Evolutionary conservation across 148 eudicot species (phyloP).

Genomic region (Rhododendron mucronatum): DNA sequence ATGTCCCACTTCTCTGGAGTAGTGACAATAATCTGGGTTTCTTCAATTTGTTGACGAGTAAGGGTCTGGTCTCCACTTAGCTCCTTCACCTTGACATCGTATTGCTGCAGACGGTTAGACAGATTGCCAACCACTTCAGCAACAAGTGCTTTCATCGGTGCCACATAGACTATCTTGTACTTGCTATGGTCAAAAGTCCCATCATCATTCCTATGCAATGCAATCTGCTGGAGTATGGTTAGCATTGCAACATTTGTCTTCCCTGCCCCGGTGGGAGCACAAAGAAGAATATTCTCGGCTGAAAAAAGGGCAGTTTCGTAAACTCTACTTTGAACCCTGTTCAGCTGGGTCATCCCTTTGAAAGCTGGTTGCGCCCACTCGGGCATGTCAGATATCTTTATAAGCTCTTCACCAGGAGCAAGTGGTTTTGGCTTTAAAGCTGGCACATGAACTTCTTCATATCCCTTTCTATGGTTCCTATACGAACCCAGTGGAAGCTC

Average conservation of each 20-base stretch:
- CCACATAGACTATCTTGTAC: constrained; percentile 66
- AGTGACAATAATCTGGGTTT: constrained; percentile 71
- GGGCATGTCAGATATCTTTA: constrained; percentile 60
- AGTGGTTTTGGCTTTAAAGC: constrained; percentile 51
- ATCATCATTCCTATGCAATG: constrained; percentile 42
- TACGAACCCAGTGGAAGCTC: constrained; percentile 51
- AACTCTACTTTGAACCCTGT: constrained; percentile 65
- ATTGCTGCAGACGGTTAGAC: constrained; percentile 51
- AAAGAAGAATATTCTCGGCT: constrained; percentile 56
- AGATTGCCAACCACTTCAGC: constrained; percentile 65
- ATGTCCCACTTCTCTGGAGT: constrained; percentile 77
- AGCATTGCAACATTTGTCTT: constrained; percentile 70
- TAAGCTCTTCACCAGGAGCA: constrained; percentile 43
- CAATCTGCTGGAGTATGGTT: constrained; percentile 63
- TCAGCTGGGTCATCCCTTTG: constrained; percentile 53
- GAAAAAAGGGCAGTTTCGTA: constrained; percentile 58
- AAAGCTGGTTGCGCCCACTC: constrained; percentile 73
- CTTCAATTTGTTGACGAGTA: constrained; percentile 55
- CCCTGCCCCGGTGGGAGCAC: constrained; percentile 77
- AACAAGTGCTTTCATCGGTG: constrained; percentile 70
- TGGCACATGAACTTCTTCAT: constrained; percentile 66
- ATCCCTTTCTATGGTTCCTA: constrained; percentile 46
- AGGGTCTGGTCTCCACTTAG: constrained; percentile 66
- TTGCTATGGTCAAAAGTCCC: constrained; percentile 38
- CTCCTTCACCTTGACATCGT: constrained; percentile 59